These are phyloP conservation scores for Epithemia pelagica DNA, from an alignment of 108 stramenopile genomes.

Conservation along the genomic window DNA sequence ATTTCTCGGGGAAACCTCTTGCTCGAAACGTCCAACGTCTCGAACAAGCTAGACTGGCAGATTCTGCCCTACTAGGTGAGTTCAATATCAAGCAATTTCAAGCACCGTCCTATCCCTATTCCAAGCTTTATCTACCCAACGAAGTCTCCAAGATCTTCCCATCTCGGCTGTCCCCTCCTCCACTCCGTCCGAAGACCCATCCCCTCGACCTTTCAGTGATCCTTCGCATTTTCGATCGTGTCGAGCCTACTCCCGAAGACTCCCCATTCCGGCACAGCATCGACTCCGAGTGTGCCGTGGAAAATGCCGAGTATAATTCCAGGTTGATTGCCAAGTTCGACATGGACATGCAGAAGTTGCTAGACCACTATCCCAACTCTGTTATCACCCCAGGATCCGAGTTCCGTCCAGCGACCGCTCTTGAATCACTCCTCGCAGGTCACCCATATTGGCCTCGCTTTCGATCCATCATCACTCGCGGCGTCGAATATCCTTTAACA, in stretches of 20 bases:
- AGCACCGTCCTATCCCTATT: neutral
- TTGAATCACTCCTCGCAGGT: neutral
- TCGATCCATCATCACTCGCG: neutral
- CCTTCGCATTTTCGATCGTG: neutral
- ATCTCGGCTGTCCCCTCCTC: neutral
- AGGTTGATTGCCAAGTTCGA: neutral
- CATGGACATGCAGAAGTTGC: neutral
- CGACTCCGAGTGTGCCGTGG: neutral
- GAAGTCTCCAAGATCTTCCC: neutral
- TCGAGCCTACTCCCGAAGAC: neutral
- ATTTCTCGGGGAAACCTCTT: neutral
- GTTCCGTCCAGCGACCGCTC: neutral
- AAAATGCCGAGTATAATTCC: neutral
- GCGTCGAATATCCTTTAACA: neutral
- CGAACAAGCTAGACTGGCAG: too few relatives aligned
- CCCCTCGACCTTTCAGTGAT: neutral
- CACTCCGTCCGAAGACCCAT: neutral
- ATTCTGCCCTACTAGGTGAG: neutral
- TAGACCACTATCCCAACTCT: neutral
- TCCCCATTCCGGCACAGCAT: neutral
- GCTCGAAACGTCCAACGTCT: neutral
- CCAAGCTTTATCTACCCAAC: neutral
- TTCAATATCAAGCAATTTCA: neutral
- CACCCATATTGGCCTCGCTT: neutral
- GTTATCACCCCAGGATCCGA: neutral